Percentiles rank a stretch among this genome's conserved stretches.
phyloP scores from a whole-genome alignment of 495 filamentous ascomycete species.

The Neurospora tetraspora region DNA sequence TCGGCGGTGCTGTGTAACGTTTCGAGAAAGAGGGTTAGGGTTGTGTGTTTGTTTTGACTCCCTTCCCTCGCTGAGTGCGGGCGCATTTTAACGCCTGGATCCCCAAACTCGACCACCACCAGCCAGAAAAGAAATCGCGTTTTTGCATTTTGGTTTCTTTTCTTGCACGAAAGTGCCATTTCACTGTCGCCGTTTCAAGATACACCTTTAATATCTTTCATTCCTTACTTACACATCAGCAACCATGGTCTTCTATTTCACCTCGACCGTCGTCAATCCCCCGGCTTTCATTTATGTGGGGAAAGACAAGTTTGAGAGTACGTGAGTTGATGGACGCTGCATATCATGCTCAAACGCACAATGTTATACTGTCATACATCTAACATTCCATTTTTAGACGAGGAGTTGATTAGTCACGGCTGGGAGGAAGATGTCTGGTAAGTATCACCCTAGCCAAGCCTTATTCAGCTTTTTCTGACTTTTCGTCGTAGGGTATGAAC shows the following conservation, averaged over 20 bases:
- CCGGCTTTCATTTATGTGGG: slow-evolving; percentile 90
- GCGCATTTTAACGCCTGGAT: background rate
- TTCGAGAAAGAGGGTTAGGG: background rate
- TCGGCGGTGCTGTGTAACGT: background rate
- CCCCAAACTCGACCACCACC: background rate
- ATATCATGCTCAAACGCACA: background rate
- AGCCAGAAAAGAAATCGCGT: background rate
- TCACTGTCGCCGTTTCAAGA: background rate
- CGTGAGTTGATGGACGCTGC: slow-evolving; percentile 13
- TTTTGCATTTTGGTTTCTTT: background rate
- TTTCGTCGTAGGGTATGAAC: slow-evolving; percentile 4
- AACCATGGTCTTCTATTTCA: slow-evolving; percentile 93
- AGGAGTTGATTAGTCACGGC: slow-evolving; percentile 88
- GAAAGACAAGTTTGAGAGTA: slow-evolving; percentile 99
- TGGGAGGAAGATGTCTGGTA: slow-evolving; percentile 95
- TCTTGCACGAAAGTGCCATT: background rate
- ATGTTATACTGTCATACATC: slow-evolving; percentile 8
- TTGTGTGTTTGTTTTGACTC: background rate
- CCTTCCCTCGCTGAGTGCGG: background rate
- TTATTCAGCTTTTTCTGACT: background rate
- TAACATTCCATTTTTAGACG: slow-evolving; percentile 50
- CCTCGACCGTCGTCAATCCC: slow-evolving; percentile 56
- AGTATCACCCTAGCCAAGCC: slow-evolving; percentile 7
- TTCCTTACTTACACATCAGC: background rate
- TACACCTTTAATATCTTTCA: background rate